These are phyloP conservation scores for Cladophialophora immunda DNA, from an alignment of 2,329 filamentous ascomycete genomes.

Conservation along the genomic window DNA sequence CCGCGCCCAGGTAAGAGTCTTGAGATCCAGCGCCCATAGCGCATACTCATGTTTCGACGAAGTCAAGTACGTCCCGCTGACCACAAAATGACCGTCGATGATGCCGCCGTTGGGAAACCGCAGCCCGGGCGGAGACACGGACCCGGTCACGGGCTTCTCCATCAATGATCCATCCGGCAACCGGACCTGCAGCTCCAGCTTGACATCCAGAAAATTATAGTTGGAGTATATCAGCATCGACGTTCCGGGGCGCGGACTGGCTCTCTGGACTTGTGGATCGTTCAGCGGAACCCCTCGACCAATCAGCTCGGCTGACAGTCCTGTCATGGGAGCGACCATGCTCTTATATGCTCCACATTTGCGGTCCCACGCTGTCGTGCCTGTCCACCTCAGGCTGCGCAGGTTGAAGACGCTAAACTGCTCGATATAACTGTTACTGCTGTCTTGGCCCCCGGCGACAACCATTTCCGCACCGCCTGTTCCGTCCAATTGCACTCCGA, in stretches of 20 bases:
- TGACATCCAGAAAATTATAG: slow-evolving; percentile 98
- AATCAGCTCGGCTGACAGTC: slow-evolving; percentile 45
- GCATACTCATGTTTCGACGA: slow-evolving; percentile 99
- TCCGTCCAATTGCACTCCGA: slow-evolving; percentile 89
- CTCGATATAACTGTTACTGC: slow-evolving; percentile 98
- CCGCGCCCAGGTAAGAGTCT: slow-evolving; percentile 88
- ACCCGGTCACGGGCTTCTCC: slow-evolving; percentile 88
- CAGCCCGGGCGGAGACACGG: slow-evolving; percentile 87
- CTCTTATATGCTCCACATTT: slow-evolving; percentile 97
- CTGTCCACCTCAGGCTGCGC: slow-evolving; percentile 93
- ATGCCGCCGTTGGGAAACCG: slow-evolving; percentile 96
- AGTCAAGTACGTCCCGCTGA: slow-evolving; percentile 95
- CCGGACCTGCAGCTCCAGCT: slow-evolving; percentile 90
- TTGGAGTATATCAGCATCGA: slow-evolving; percentile 98
- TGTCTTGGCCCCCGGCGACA: slow-evolving; percentile 94
- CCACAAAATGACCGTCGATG: slow-evolving; percentile 95
- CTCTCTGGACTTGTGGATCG: slow-evolving; percentile 25
- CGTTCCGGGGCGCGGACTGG: slow-evolving; percentile 52
- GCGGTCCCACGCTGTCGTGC: slow-evolving; percentile 83
- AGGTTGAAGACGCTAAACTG: slow-evolving; percentile 99
- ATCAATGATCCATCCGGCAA: slow-evolving; percentile 81
- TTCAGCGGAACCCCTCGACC: slow-evolving; percentile 38
- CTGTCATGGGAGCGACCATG: slow-evolving; percentile 81
- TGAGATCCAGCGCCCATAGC: slow-evolving; percentile 90
- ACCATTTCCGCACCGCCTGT: slow-evolving; percentile 96